Evolutionary conservation across 1,139 yeast species (phyloP), one percentile per base, ranked within the genome.

Genomic region (Barnettozyma hawaiiensis): DNA sequence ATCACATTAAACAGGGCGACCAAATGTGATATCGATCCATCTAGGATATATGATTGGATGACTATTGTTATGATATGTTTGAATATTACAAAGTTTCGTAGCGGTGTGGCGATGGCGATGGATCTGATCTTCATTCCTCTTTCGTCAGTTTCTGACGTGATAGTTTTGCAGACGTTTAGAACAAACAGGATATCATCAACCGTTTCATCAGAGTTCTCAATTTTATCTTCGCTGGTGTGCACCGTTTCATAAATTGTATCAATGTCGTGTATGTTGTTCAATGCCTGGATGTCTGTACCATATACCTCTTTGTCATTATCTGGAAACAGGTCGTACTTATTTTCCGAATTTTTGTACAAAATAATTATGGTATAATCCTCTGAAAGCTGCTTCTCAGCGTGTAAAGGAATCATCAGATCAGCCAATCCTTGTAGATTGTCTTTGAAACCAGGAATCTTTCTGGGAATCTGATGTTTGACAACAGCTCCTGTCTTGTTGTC

Each of bases 401-500:
- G 40, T 47, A 74, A 75, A 0, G 82, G 80, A 11, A 77, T 63
- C 75, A 77, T 73, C 36, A 75, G 57, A 49, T 73, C 75, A n/a
- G 79, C 73, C 32, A 72, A 53, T 43, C 43, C 27, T 1, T 69
- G 63, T 40, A 73, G 57, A 42, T 70, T 62, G 11, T 77, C 78
- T 5, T 55, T 58, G 34, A 49, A 47, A 2, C 55, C 76, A 66
- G 43, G 73, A 2, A 55, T 53, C 39, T 59, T 60, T 15, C 55
- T 44, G 1, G 84, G 83, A 41, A 67, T 64, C 51, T 75, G 81
- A 49, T 71, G 72, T 38, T 68, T 60, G 21, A 78, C 58, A 9
- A 70, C 63, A 1, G 80, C 73, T 0, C 84, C 84, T 52, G 75
- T 67, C 49, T 70, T 76, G 46, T 75, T 71, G 52, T 78, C 81